phyloP scores from a whole-genome alignment of 139 green algal genomes.

The Chlorella sp. region DNA sequence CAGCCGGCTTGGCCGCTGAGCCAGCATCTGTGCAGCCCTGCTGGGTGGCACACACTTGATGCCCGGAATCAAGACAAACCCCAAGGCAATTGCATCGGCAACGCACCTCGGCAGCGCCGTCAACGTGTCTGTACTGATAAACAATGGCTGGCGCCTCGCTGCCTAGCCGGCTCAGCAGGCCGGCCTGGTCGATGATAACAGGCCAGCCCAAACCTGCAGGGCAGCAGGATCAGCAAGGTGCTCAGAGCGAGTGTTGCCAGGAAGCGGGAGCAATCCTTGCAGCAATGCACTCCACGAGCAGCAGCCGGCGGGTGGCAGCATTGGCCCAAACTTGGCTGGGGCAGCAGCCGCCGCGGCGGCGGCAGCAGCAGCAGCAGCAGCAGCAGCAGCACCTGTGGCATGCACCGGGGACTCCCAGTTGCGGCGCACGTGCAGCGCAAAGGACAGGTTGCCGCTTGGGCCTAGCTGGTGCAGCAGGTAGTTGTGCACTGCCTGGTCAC shows the following conservation, averaged over 20 bases:
- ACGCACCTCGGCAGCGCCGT: background rate
- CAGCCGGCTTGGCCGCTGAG: background rate
- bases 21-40: background rate
- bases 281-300: background rate
- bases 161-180: background rate
- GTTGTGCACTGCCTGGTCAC: constrained; percentile 34
- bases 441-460: background rate
- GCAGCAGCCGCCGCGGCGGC: no score
- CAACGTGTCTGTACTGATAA: constrained; percentile 1
- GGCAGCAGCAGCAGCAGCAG: background rate
- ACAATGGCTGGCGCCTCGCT: constrained; percentile 13
- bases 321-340: background rate
- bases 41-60: no score
- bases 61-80: no score
- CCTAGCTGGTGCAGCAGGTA: constrained; percentile 38
- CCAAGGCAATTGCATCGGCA: background rate
- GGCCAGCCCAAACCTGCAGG: constrained; percentile 31
- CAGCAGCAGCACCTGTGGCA: background rate
- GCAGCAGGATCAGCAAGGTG: background rate
- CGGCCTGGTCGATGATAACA: constrained; percentile 2
- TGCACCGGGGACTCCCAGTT: constrained; percentile 31
- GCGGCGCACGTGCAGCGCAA: background rate
- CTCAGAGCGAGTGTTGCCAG: background rate
- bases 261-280: background rate
- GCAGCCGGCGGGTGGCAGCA: background rate